Evolutionary conservation across 2,329 filamentous ascomycete species (phyloP).

Genomic region (Hypoxylon sp.): DNA sequence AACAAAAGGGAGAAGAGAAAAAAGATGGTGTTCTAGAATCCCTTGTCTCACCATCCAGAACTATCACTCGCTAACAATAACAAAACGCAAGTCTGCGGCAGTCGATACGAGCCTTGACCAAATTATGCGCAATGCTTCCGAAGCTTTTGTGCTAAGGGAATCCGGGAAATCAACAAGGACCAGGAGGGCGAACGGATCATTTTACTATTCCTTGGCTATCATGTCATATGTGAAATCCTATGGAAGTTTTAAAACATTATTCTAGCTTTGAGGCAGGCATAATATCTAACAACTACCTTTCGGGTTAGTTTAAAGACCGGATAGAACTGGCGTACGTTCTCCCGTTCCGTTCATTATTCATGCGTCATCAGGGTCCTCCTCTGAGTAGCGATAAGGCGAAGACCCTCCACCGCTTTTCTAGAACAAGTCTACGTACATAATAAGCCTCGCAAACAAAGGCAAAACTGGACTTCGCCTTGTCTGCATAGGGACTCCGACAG

Average conservation of each 20-base stretch:
- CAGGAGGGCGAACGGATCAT: conserved; percentile 29
- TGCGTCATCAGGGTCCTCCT: conserved; percentile 38
- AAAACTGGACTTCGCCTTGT: conserved; percentile 33
- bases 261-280: conserved; percentile 23
- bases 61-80: conserved; percentile 23
- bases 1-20: conserved; percentile 8
- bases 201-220: conserved; percentile 24
- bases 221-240: conserved; percentile 33
- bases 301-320: conserved; percentile 25
- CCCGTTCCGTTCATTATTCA: conserved; percentile 22
- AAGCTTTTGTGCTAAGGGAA: conserved; percentile 19
- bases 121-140: conserved; percentile 36
- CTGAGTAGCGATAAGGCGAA: conserved; percentile 29
- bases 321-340: conserved; percentile 3
- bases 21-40: conserved; percentile 10
- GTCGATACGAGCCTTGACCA: conserved; percentile 32
- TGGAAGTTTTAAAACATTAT: conserved; percentile 15
- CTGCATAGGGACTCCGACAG: conserved; percentile 29
- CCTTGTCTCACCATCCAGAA: conserved; percentile 23
- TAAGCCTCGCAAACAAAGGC: conserved; percentile 13
- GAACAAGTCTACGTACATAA: conserved; percentile 35
- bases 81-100: conserved; percentile 21
- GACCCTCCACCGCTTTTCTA: conserved; percentile 32
- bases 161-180: conserved; percentile 42
- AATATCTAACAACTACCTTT: conserved; percentile 32